These are phyloP conservation scores for Ophiostoma ulmi DNA, from an alignment of 2,329 filamentous ascomycete species.

Conservation along the genomic window DNA sequence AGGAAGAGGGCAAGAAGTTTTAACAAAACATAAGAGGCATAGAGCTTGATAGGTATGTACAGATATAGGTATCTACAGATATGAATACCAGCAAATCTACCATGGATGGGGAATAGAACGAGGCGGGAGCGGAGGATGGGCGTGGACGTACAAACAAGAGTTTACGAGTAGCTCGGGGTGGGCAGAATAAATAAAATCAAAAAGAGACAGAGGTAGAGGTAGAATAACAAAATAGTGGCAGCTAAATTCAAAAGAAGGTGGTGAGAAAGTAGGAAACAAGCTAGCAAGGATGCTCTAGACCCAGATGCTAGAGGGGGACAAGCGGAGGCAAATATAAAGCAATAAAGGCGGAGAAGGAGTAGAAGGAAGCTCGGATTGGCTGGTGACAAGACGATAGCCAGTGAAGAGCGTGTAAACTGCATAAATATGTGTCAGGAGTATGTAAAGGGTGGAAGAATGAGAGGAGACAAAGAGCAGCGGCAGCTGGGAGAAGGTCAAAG, in stretches of 20 bases:
- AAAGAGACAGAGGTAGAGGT: background rate
- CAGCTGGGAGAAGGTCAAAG: background rate
- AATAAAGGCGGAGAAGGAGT: background rate
- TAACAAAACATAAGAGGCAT: background rate
- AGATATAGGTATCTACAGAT: background rate
- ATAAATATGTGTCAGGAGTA: slow-evolving; percentile 4
- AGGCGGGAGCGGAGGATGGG: background rate
- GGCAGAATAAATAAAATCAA: background rate
- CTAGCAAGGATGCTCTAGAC: slow-evolving; percentile 20
- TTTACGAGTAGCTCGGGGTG: background rate
- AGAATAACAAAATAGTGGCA: background rate
- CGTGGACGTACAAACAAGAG: background rate
- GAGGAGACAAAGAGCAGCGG: background rate
- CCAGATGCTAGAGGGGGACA: background rate
- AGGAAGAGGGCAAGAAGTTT: background rate
- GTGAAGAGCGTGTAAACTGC: background rate
- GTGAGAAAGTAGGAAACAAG: slow-evolving; percentile 10
- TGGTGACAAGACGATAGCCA: background rate
- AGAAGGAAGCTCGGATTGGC: background rate
- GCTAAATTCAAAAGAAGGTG: background rate
- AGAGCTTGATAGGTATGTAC: background rate
- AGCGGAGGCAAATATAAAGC: slow-evolving; percentile 19
- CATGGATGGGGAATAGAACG: background rate
- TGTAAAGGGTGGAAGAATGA: background rate
- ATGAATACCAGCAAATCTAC: background rate